Evolutionary conservation across 2,329 filamentous ascomycete species (phyloP).

Genomic region (Nigrograna mackinnonii): DNA sequence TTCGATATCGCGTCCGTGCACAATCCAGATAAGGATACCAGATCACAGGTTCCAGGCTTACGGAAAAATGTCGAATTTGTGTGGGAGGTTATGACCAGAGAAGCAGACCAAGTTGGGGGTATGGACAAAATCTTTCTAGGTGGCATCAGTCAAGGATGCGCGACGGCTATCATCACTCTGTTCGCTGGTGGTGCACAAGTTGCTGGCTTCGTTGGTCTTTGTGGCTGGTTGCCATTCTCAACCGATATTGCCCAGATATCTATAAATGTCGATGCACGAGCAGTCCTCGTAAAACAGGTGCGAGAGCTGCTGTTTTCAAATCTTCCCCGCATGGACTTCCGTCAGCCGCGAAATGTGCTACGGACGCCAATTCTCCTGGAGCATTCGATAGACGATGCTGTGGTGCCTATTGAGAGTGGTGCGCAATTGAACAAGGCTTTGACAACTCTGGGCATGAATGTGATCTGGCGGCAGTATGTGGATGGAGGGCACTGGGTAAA

Average conservation of each 20-base stretch:
- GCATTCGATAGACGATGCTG: conserved; percentile 47
- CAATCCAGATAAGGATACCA: conserved; percentile 44
- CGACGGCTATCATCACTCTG: conserved; percentile 16
- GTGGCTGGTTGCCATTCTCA: conserved; percentile 21
- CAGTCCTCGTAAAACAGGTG: not conserved
- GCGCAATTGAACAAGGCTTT: conserved; percentile 39
- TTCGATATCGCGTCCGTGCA: conserved; percentile 55
- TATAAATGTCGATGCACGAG: too few species aligned
- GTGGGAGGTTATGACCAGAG: conserved; percentile 14
- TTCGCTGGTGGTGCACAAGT: conserved; percentile 3
- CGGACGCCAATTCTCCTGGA: conserved; percentile 50
- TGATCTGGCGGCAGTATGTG: conserved; percentile 45
- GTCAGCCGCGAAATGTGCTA: not conserved
- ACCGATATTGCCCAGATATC: too few species aligned
- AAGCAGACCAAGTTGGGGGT: conserved; percentile 8
- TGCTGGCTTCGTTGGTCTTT: conserved; percentile 24
- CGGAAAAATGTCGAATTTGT: conserved; percentile 42
- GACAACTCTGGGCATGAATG: conserved; percentile 35
- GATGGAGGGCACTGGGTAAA: conserved; percentile 52
- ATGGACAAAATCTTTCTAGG: conserved; percentile 17
- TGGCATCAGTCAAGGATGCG: conserved; percentile 30
- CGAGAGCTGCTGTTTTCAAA: not conserved
- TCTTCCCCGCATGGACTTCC: too few species aligned
- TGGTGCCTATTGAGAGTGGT: conserved; percentile 44
- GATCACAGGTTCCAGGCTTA: conserved; percentile 48